These are phyloP conservation scores for Beauveria pseudobassiana DNA, from an alignment of 2,329 filamentous ascomycete genomes.

Conservation along the genomic window DNA sequence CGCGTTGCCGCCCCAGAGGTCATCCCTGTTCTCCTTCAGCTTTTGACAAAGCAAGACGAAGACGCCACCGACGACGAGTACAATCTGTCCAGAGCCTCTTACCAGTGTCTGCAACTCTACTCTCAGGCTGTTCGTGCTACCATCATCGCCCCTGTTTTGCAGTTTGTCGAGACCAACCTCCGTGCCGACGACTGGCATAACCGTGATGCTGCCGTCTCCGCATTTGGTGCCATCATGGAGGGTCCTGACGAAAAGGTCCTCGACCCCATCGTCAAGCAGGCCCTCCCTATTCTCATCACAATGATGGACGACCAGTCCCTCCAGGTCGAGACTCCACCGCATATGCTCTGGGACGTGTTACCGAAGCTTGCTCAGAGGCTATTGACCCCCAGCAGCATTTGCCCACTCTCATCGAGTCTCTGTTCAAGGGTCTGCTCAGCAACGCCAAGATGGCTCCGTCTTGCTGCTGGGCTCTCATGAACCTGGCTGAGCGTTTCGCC, in stretches of 20 bases:
- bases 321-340: slow-evolving; percentile 94
- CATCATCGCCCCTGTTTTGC: slow-evolving; percentile 78
- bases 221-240: slow-evolving; percentile 98
- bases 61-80: slow-evolving; percentile 96
- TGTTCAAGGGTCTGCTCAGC: slow-evolving; percentile 84
- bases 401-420: slow-evolving; percentile 73
- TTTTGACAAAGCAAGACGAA: slow-evolving; percentile 95
- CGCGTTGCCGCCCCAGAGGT: slow-evolving; percentile 90
- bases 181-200: slow-evolving; percentile 89
- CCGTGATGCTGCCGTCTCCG: slow-evolving; percentile 91
- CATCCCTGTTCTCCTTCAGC: slow-evolving; percentile 78
- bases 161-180: slow-evolving; percentile 87
- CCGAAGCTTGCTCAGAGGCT: slow-evolving; percentile 83
- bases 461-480: slow-evolving; percentile 99
- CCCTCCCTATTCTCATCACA: slow-evolving; percentile 79
- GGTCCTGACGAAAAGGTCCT: slow-evolving; percentile 89
- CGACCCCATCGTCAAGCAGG: slow-evolving; percentile 92
- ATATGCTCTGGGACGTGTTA: slow-evolving; percentile 92
- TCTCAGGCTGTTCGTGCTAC: slow-evolving; percentile 81
- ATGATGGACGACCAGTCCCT: slow-evolving; percentile 87
- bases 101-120: slow-evolving; percentile 94
- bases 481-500: slow-evolving; percentile 90
- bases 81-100: slow-evolving; percentile 89
- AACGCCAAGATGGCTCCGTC: slow-evolving; percentile 96
- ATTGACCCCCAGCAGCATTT: slow-evolving; percentile 82